A percentile compares a stretch with the other conserved stretches of the same genome.
These are phyloP conservation scores for Solanum hybrid DNA, from an alignment of 305 asterid species.

Conservation along the genomic window DNA sequence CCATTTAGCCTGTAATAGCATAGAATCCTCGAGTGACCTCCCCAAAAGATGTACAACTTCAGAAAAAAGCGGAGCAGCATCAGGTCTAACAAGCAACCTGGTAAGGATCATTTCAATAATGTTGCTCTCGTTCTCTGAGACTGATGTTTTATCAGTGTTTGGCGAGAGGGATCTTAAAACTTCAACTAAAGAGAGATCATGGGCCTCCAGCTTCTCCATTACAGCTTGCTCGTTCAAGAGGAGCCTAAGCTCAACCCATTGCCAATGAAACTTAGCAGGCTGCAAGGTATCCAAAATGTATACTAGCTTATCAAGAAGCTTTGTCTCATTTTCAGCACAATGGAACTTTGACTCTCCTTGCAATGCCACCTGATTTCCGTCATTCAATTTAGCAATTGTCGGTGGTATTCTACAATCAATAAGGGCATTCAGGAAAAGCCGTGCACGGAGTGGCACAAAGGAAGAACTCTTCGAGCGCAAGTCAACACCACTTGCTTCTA, in stretches of 20 bases:
- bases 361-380: constrained; percentile 40
- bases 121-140: constrained; percentile 83
- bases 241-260: constrained; percentile 95
- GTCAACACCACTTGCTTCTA: constrained; percentile 58
- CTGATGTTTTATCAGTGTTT: constrained; percentile 52
- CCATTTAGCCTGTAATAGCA: constrained; percentile 97
- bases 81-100: constrained; percentile 91
- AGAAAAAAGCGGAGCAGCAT: constrained; percentile 93
- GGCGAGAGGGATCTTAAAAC: constrained; percentile 78
- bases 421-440: constrained; percentile 82
- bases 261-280: constrained; percentile 99
- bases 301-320: constrained; percentile 63
- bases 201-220: constrained; percentile 67
- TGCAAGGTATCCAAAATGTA: constrained; percentile 82
- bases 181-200: constrained; percentile 60
- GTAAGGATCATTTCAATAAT: constrained; percentile 82
- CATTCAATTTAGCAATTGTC: constrained; percentile 40
- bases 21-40: constrained; percentile 84
- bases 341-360: constrained; percentile 59
- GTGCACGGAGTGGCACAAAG: constrained; percentile 88
- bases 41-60: constrained; percentile 87
- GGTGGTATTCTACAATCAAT: constrained; percentile 73
- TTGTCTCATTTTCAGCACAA: constrained; percentile 56
- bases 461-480: constrained; percentile 60
- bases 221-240: constrained; percentile 89